Evolutionary conservation across 23 red algal species (phyloP).

Genomic region (Gracilaria gracilis): DNA sequence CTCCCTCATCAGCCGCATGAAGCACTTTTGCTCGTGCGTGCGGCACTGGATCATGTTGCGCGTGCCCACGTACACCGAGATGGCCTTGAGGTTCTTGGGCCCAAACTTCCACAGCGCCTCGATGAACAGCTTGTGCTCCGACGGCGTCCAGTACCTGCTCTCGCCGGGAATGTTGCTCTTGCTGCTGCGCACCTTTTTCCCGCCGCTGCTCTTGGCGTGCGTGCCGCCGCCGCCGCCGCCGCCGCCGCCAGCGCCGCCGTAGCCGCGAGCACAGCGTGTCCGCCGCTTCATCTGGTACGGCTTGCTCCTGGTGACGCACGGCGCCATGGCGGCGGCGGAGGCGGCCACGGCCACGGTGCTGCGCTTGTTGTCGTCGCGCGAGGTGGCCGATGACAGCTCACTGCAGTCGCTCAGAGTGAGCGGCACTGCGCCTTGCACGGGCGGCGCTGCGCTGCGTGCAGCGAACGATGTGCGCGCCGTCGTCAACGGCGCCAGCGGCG

Average conservation of each 20-base stretch:
- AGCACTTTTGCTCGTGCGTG: constrained; percentile 95
- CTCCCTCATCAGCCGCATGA: constrained; percentile 90
- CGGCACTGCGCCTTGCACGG: not conserved
- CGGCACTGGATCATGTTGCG: constrained; percentile 89
- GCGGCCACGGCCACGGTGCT: too few relatives aligned
- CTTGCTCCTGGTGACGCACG: not conserved
- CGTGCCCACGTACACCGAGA: constrained; percentile 86
- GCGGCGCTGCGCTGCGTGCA: too few relatives aligned
- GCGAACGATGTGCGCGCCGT: not conserved
- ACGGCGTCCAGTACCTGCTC: constrained; percentile 90
- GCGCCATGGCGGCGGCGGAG: too few relatives aligned
- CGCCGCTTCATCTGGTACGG: not conserved
- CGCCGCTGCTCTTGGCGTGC: not conserved
- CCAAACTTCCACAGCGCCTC: constrained; percentile 87
- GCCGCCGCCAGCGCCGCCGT: not conserved
- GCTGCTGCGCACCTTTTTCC: constrained; percentile 62
- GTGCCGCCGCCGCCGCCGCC: not conserved
- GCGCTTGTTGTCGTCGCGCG: constrained; percentile 4
- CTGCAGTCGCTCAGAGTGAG: constrained; percentile 38
- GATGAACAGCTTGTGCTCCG: constrained; percentile 91
- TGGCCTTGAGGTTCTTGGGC: constrained; percentile 87
- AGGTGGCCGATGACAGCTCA: constrained; percentile 34
- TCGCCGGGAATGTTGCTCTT: constrained; percentile 77
- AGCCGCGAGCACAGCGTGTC: not conserved
- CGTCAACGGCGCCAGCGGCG: not conserved